Conservation (phyloP, 2,329 filamentous ascomycete species). For the Diplocarpon rosae region DNA sequence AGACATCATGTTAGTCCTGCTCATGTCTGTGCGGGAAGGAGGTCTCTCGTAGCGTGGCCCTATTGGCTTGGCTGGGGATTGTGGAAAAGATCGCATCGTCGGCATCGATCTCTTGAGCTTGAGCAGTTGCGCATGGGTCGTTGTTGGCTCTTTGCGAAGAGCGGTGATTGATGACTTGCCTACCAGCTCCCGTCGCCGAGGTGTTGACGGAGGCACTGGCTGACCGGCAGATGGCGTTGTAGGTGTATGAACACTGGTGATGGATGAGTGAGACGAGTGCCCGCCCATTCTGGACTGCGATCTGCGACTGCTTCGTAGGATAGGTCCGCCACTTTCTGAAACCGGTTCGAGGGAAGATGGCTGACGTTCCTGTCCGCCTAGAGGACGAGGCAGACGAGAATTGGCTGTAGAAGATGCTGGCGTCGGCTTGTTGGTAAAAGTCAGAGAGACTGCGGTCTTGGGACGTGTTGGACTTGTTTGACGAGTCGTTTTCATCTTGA, state of each 20-base stretch:
- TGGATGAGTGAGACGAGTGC: constrained; percentile 59
- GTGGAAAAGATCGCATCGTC: constrained; percentile 39
- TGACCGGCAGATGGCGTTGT: constrained; percentile 45
- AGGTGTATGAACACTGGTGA: constrained; percentile 51
- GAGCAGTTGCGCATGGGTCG: constrained; percentile 53
- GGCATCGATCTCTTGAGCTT: constrained; percentile 56
- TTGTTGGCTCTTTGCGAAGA: constrained; percentile 49
- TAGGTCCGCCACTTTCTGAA: constrained; percentile 73
- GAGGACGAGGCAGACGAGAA: constrained; percentile 72
- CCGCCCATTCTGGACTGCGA: constrained; percentile 57
- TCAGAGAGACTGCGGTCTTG: constrained; percentile 72
- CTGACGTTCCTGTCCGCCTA: constrained; percentile 55
- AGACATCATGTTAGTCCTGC: constrained; percentile 39
- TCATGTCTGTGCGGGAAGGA: constrained; percentile 43
- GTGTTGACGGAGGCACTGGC: constrained; percentile 45
- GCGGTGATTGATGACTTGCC: constrained; percentile 43
- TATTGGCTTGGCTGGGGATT: constrained; percentile 40
- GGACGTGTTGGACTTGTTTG: constrained; percentile 59
- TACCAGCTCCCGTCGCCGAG: constrained; percentile 48
- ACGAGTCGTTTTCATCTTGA: constrained; percentile 69
- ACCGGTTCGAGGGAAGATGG: constrained; percentile 81
- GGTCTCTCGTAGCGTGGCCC: constrained; percentile 43
- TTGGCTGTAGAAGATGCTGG: constrained; percentile 29
- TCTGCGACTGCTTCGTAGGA: constrained; percentile 46
- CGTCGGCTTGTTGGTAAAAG: constrained; percentile 73